Evolutionary conservation across 192 early-diverging fungal genomes (phyloP).

Genomic region (Geranomyces michiganensis): DNA sequence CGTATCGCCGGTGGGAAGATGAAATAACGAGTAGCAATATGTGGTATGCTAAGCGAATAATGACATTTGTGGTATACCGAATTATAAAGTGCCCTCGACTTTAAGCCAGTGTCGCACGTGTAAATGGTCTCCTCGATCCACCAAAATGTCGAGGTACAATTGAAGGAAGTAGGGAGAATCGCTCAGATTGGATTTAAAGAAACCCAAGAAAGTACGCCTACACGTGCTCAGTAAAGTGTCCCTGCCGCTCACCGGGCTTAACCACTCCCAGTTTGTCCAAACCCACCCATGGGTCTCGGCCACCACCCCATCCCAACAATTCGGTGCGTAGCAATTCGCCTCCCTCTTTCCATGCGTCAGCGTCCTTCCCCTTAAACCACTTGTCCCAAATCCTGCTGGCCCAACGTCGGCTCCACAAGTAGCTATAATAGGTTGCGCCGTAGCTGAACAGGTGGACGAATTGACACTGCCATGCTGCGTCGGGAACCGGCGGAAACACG

Average conservation of each 20-base stretch:
- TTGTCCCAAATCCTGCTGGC: constrained; percentile 76
- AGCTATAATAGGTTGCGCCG: constrained; percentile 93
- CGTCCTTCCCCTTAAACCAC: constrained; percentile 62
- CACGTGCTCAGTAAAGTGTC: background rate
- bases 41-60: too few relatives aligned
- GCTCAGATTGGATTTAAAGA: too few relatives aligned
- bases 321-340: constrained; percentile 67
- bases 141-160: too few relatives aligned
- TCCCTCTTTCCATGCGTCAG: constrained; percentile 68
- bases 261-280: constrained; percentile 45
- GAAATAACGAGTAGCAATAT: too few relatives aligned
- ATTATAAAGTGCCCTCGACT: too few relatives aligned
- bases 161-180: too few relatives aligned
- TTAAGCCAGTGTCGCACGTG: too few relatives aligned
- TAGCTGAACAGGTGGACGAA: constrained; percentile 92
- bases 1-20: too few relatives aligned
- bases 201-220: too few relatives aligned
- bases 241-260: constrained; percentile 34
- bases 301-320: constrained; percentile 91
- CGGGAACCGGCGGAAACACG: constrained; percentile 71
- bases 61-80: too few relatives aligned
- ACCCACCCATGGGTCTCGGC: constrained; percentile 83
- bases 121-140: too few relatives aligned
- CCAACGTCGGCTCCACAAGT: constrained; percentile 84
- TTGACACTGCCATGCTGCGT: constrained; percentile 86